Conservation (phyloP, 768 basidiomycete genomes). For the Xerocomus spinulosus region DNA sequence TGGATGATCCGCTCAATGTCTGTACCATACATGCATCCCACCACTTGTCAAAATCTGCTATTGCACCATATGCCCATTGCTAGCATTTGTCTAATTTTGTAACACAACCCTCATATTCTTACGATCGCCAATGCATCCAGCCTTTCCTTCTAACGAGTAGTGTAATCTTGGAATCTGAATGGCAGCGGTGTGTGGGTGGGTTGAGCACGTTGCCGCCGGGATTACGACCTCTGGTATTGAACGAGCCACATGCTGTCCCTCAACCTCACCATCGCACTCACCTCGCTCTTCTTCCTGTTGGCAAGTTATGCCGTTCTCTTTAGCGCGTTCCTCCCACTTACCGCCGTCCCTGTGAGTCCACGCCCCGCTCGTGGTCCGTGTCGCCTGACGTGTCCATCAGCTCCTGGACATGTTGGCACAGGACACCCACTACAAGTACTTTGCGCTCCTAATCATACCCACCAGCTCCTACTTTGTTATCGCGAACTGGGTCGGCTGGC, state of each 20-base stretch:
- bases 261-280: constrained; percentile 43
- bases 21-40: constrained; percentile 28
- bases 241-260: constrained; percentile 25
- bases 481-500: constrained; percentile 99
- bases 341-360: constrained; percentile 47
- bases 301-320: constrained; percentile 62
- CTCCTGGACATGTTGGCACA: constrained; percentile 55
- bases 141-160: constrained; percentile 10
- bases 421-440: constrained; percentile 91
- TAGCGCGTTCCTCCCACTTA: constrained; percentile 56
- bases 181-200: constrained; percentile 8
- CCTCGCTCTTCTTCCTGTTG: constrained; percentile 50
- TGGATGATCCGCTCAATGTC: constrained; percentile 19
- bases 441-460: constrained; percentile 73
- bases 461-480: constrained; percentile 86
- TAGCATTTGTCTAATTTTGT: constrained; percentile 31
- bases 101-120: constrained; percentile 20
- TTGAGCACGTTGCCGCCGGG: constrained; percentile 21
- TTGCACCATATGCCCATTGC: constrained; percentile 22
- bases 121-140: constrained; percentile 16
- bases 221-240: constrained; percentile 23
- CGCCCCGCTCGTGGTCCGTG: neutral
- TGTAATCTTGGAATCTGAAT: constrained; percentile 27
- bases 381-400: constrained; percentile 38
- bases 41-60: constrained; percentile 10